These are phyloP conservation scores for Gossypium thurberi DNA, from an alignment of 345 rosid species.

Conservation along the genomic window DNA sequence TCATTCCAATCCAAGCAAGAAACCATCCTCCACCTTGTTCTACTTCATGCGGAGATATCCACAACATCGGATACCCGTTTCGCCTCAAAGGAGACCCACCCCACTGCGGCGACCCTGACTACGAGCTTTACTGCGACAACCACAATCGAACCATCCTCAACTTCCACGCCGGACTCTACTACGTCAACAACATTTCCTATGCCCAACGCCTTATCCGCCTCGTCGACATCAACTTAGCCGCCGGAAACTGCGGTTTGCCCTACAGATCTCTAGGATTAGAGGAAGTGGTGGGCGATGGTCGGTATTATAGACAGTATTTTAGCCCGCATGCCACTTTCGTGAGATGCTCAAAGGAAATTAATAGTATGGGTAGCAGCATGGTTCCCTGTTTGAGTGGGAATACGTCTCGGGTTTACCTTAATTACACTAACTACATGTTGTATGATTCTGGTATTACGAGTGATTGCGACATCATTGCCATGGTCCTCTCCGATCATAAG, in stretches of 20 bases:
- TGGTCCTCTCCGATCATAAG: neutral
- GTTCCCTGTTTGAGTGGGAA: conserved; percentile 1
- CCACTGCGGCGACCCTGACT: neutral
- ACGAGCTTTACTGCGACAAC: neutral
- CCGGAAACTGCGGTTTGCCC: conserved; percentile 24
- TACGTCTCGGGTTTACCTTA: neutral
- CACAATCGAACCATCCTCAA: neutral
- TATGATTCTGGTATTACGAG: neutral
- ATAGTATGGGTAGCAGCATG: neutral
- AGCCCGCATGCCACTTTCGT: neutral
- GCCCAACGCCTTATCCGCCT: conserved; percentile 10
- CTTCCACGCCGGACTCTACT: conserved; percentile 17
- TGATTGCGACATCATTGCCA: neutral
- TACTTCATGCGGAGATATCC: neutral
- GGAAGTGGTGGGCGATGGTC: conserved; percentile 9
- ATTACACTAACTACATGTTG: neutral
- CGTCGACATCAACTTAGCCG: conserved; percentile 28
- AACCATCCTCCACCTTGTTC: neutral
- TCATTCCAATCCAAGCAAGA: neutral
- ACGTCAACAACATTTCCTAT: conserved; percentile 23
- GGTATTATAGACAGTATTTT: conserved; percentile 9
- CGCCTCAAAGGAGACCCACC: neutral
- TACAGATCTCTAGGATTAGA: conserved; percentile 16
- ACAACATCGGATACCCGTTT: neutral
- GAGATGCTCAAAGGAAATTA: neutral